Evolutionary conservation across 2,329 filamentous ascomycete species (phyloP), one percentile per base, ranked within the genome.

Genomic region (Xylariaceae sp.): DNA sequence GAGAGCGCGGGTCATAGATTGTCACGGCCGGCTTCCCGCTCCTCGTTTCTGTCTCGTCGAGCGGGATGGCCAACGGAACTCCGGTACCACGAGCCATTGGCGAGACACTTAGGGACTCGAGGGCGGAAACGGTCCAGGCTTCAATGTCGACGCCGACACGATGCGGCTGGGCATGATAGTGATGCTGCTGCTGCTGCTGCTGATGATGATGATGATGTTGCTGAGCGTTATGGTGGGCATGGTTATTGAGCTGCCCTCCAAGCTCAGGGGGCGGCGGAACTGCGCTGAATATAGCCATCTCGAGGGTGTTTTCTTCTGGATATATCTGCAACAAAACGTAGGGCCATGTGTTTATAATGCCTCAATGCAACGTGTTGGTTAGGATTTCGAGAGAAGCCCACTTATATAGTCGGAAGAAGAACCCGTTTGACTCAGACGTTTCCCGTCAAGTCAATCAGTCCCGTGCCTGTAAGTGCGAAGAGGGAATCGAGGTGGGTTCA

Each of bases 11-110:
- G 55, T 67, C 59, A 56, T 66, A 61, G 54, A 70, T 65, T 50
- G 57, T 58, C 46, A 65, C 61, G 29, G 61, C 63, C 49, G 62
- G 64, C 63, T 67, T 61, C 51, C 60, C 45, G 7, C 42, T 63
- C 44, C 60, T 60, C 67, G 87, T 32, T 67, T 60, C 70, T 68
- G 94, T 87, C 32, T 83, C 81, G 69, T 95, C 88, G 51, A 95
- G 81, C 1, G 89, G 85, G 61, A 95, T 94, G 47, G 85, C 78
- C 51, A 95, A 78, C 3, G 84, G 78, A 31, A 80, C 78, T 45
- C 83, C 80, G 2, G 81, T 81, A 51, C 84, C 84, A 47, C 78
- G 76, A n/a, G 79, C 77, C 30, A 75, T 66, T 7, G 81, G 75
- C 0, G 81, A 78, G 42, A 85, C 72, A 65, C 73, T 78, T 44